Evolutionary conservation across 1,284 basidiomycete genomes (phyloP), one percentile per base, ranked within the genome.

Genomic region (Apiotrichum gracile): DNA sequence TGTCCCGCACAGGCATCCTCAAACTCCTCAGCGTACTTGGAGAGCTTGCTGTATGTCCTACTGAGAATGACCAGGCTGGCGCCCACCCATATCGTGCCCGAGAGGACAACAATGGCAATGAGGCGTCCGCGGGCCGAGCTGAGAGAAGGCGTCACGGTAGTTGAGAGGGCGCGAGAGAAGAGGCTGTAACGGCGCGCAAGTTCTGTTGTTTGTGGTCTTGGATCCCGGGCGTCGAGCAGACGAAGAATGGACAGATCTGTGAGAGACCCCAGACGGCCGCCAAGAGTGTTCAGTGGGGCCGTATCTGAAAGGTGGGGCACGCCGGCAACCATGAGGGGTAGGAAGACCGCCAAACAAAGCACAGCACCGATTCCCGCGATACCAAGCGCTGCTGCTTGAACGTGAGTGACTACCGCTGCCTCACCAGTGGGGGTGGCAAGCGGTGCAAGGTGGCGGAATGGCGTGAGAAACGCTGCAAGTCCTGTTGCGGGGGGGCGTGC

Each of bases 211-310:
- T 38, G 64, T 29, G 73, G 68, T 24, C 77, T 76, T 31, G 78
- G 76, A 62, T 86, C 82, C 37, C 87, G 73, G 16, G 85, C 69
- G 31, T 82, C 79, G 37, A 90, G 72, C 5, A 90, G 78, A 3
- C 87, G 81, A 22, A 88, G 70, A 19, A 91, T 69, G 53, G 84
- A 86, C 47, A 90, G 79, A 65, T 90, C 86, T 52, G 86, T 82
- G 17, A 89, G 74, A 0, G 80, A 81, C 3, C 85, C 86, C 54
- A 82, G 83, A 5, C 78, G 77, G 3, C 87, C 87, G 24, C 78
- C 78, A 54, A 79, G 83, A 7, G 64, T 61, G 10, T 81, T 75
- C 0, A 74, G 61, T 0, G 77, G 69, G 6, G 79, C 76, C 1
- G 81, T 80, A 19, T 81, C 63, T 4, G 80, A 80, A 29, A 87